phyloP scores from a whole-genome alignment of 1,284 basidiomycete species.

The Acaromyces ingoldii region DNA sequence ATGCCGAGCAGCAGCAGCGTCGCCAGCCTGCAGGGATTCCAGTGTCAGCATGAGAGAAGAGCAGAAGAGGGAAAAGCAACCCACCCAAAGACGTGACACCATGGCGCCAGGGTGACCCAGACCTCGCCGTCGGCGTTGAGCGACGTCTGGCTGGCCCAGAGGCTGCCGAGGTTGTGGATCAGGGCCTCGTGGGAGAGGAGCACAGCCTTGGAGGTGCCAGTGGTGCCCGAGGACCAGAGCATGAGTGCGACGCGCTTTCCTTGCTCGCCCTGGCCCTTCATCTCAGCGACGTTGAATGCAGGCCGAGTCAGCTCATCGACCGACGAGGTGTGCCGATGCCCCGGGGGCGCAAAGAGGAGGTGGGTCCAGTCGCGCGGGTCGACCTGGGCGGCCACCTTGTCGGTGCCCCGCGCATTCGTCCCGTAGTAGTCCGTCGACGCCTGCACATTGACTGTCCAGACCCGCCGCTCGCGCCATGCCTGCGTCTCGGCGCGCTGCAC shows the following conservation, averaged over 20 bases:
- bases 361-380: constrained; percentile 37
- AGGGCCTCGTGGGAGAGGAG: constrained; percentile 50
- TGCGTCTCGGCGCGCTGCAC: constrained; percentile 21
- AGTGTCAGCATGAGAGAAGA: too few relatives aligned
- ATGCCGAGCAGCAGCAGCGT: constrained; percentile 45
- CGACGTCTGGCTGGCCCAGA: too few relatives aligned
- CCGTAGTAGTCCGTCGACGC: constrained; percentile 33
- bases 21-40: constrained; percentile 17
- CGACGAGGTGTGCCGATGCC: constrained; percentile 10
- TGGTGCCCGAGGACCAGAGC: constrained; percentile 52
- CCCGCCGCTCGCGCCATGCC: constrained; percentile 15
- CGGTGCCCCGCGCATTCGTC: constrained; percentile 14
- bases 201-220: constrained; percentile 52
- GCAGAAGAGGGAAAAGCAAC: not conserved
- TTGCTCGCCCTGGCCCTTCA: constrained; percentile 23
- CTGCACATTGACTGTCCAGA: constrained; percentile 29
- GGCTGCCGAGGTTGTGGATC: too few relatives aligned
- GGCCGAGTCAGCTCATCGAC: not conserved
- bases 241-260: constrained; percentile 35
- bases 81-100: constrained; percentile 48
- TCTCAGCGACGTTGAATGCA: constrained; percentile 2
- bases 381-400: constrained; percentile 19
- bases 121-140: constrained; percentile 40
- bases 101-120: constrained; percentile 51
- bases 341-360: constrained; percentile 24